Percentiles rank a stretch among this genome's conserved stretches.
Conservation (phyloP, 192 early-diverging fungal species). For the Coemansia brasiliensis region DNA sequence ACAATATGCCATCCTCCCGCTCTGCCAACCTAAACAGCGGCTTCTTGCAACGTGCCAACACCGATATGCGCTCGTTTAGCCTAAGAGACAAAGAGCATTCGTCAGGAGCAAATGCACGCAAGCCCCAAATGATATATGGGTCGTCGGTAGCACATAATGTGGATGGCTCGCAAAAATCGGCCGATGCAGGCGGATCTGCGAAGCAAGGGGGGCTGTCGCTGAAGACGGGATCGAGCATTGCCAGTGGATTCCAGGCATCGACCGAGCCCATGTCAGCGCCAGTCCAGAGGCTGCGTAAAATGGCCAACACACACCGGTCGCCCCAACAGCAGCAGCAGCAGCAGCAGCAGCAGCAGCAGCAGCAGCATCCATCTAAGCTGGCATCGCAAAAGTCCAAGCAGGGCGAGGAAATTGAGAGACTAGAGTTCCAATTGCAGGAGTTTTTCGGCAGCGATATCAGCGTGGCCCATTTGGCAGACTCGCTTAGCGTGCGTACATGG, state of each 20-base stretch:
- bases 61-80: slow-evolving; percentile 33
- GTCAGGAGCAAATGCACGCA: slow-evolving; percentile 19
- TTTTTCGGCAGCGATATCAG: slow-evolving; percentile 54
- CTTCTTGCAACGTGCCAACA: slow-evolving; percentile 41
- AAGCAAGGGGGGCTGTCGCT: slow-evolving; percentile 15
- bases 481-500: slow-evolving; percentile 51
- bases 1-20: too few species aligned
- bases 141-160: not conserved
- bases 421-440: slow-evolving; percentile 52
- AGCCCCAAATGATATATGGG: slow-evolving; percentile 11
- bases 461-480: slow-evolving; percentile 51
- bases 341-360: slow-evolving; percentile 13
- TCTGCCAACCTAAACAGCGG: not conserved
- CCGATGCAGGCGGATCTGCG: not conserved
- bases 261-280: slow-evolving; percentile 41
- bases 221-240: slow-evolving; percentile 10
- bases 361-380: not conserved
- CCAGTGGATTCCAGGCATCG: slow-evolving; percentile 7
- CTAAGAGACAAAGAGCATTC: slow-evolving; percentile 11
- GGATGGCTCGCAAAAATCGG: not conserved
- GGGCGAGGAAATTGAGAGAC: slow-evolving; percentile 41
- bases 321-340: slow-evolving; percentile 8
- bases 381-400: slow-evolving; percentile 12
- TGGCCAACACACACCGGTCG: slow-evolving; percentile 21
- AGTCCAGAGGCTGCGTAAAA: slow-evolving; percentile 32